Evolutionary conservation across 345 rosid genomes (phyloP), one percentile per base, ranked within the genome.

Genomic region (Capsella bursapastoris): DNA sequence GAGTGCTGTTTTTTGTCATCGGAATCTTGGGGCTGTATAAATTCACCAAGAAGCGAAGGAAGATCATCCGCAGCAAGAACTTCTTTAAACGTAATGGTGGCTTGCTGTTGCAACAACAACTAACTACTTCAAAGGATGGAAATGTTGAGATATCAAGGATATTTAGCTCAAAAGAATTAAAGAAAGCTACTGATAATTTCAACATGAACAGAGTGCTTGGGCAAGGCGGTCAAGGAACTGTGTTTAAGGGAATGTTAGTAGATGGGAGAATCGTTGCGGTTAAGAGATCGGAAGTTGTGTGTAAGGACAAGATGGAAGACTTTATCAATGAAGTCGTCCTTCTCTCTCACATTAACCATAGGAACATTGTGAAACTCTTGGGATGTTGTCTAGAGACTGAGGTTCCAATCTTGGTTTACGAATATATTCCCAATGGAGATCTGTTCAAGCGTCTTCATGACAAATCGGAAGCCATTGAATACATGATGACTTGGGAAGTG

Each of bases 361-460:
- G 79, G 1, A 76, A 76, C 64, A 62, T 76, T 11, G 79, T 76
- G 49, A 76, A 61, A 22, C 69, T 76, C 7, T 1, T 76, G 37
- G 79, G 79, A 32, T 76, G 79, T 68, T 76, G 79, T 3, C 0
- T 76, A 0, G 75, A 76, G n/a, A 60, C 79, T 0, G 79, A 76
- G 13, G 79, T 76, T 52, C 79, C 79, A 0, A 3, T 76, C 11
- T 8, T 76, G 32, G 74, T 76, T 2, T 76, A 76, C 43, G 79
- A 76, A 3, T 68, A 65, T 27, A 29, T 29, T 29, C 32, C 32
- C 0, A 78, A 82, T 52, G 87, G 82, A 64, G 80, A 83, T 16
- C 77, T 83, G 2, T 71, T 62, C 59, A 81, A 79, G 3, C 86
- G 82, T 57, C 61, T 85, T 12, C 84, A 83, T 18, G 48, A 31